Percentiles rank a stretch among this genome's conserved stretches.
Evolutionary conservation across 257 asterid species (phyloP).

Genomic region (Primulina huaijiensis): DNA sequence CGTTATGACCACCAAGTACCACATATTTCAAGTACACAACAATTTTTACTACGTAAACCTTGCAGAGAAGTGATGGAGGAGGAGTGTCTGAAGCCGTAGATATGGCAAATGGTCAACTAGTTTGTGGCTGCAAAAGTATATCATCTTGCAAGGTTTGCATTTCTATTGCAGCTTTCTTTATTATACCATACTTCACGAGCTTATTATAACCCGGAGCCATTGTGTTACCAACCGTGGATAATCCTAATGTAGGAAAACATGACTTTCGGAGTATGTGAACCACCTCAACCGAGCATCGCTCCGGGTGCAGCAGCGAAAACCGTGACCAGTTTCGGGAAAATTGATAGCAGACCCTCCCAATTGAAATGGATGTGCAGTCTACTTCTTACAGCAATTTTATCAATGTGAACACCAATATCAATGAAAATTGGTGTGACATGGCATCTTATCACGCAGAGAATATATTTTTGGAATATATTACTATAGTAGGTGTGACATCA

Average conservation of each 20-base stretch:
- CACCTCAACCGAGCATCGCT: conserved; percentile 36
- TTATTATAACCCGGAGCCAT: too few relatives aligned
- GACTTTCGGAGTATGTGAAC: conserved; percentile 66
- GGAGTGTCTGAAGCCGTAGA: conserved; percentile 88
- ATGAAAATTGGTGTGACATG: background rate
- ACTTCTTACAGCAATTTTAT: conserved; percentile 30
- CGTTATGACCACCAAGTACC: background rate
- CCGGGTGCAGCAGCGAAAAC: conserved; percentile 32
- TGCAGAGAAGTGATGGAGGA: conserved; percentile 97
- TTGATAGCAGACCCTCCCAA: conserved; percentile 29
- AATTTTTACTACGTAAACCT: conserved; percentile 1
- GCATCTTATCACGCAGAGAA: background rate
- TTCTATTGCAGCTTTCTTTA: background rate
- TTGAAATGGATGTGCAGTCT: conserved; percentile 39
- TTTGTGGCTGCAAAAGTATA: conserved; percentile 79
- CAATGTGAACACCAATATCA: conserved; percentile 26
- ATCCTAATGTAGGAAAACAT: conserved; percentile 49
- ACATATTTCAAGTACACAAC: background rate
- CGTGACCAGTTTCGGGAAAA: conserved; percentile 36
- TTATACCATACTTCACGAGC: background rate
- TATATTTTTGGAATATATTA: background rate
- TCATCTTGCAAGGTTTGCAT: conserved; percentile 62
- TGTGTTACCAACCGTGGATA: background rate
- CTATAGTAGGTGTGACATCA: background rate
- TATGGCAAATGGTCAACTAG: conserved; percentile 67